Conservation (phyloP, 2,329 filamentous ascomycete species). For the Arthrobotrys iridis region DNA sequence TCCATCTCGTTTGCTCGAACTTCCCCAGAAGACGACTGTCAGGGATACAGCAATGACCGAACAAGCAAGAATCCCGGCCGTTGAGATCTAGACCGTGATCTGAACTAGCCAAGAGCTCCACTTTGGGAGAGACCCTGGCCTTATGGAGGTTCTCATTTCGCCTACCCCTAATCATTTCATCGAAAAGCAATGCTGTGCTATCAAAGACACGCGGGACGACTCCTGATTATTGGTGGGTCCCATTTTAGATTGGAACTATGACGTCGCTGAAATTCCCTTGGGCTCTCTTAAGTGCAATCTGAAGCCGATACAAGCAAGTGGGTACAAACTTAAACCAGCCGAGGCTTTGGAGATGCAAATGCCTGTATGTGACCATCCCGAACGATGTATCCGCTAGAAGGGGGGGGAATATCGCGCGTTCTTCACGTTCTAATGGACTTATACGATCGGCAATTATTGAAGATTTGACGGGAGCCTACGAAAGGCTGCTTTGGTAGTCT, state of each 20-base stretch:
- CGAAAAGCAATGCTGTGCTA: conserved; percentile 32
- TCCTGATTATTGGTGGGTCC: conserved; percentile 49
- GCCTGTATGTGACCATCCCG: conserved; percentile 1
- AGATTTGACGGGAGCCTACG: conserved; percentile 45
- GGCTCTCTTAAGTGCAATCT: conserved; percentile 17
- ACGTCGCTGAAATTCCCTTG: conserved; percentile 33
- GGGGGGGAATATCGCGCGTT: conserved; percentile 44
- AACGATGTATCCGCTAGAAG: not conserved
- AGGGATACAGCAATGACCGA: conserved; percentile 30
- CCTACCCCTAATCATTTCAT: conserved; percentile 53
- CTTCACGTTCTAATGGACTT: conserved; percentile 35
- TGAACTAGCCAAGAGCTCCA: conserved; percentile 45
- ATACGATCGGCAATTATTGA: conserved; percentile 50
- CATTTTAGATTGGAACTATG: conserved; percentile 35
- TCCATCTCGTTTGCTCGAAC: conserved; percentile 11
- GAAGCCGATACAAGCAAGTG: conserved; percentile 42
- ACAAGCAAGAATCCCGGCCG: conserved; percentile 42
- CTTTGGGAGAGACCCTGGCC: conserved; percentile 40
- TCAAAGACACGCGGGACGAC: conserved; percentile 54
- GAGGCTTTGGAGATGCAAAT: conserved; percentile 14
- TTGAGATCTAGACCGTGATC: conserved; percentile 53
- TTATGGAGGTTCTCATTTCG: conserved; percentile 50
- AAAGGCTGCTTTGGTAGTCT: not conserved
- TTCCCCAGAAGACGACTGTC: conserved; percentile 28
- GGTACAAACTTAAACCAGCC: conserved; percentile 9